These are phyloP conservation scores for Aureobasidium sp. DNA, from an alignment of 2,329 filamentous ascomycete species.

Conservation along the genomic window DNA sequence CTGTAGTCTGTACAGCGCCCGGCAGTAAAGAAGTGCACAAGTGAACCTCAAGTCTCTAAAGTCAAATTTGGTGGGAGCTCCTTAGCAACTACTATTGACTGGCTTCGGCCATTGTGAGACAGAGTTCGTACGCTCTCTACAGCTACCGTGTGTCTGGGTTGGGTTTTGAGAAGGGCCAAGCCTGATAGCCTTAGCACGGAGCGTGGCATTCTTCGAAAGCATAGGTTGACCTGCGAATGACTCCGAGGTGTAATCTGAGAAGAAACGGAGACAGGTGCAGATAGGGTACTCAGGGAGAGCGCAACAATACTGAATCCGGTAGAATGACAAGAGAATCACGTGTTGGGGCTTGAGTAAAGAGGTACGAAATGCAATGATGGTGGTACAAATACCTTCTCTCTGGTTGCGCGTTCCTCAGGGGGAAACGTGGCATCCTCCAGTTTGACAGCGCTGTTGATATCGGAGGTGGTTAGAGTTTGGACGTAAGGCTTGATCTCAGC, in stretches of 20 bases:
- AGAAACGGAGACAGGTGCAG: background rate
- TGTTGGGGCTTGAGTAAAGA: conserved; percentile 12
- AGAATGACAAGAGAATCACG: background rate
- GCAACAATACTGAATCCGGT: background rate
- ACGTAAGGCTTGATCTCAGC: conserved; percentile 64
- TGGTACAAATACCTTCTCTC: conserved; percentile 48
- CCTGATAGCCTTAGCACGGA: background rate
- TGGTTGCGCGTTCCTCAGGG: conserved; percentile 48
- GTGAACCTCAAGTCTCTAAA: background rate
- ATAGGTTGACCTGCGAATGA: background rate
- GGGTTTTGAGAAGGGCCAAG: background rate
- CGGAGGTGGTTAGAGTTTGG: conserved; percentile 61
- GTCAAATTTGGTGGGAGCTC: background rate
- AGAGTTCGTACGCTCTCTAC: background rate
- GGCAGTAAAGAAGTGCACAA: background rate
- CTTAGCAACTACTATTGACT: background rate
- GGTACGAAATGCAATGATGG: conserved; percentile 6
- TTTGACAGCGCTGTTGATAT: conserved; percentile 55
- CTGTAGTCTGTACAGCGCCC: background rate
- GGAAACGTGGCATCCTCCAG: conserved; percentile 55
- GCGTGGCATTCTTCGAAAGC: background rate
- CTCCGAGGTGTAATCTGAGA: background rate
- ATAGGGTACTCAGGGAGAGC: background rate
- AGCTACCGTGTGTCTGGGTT: background rate
- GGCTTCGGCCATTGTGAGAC: background rate